A percentile compares a stretch with the other conserved stretches of the same genome.
Evolutionary conservation across 441 rosid species (phyloP).

Genomic region (Metrosideros polymorpha): DNA sequence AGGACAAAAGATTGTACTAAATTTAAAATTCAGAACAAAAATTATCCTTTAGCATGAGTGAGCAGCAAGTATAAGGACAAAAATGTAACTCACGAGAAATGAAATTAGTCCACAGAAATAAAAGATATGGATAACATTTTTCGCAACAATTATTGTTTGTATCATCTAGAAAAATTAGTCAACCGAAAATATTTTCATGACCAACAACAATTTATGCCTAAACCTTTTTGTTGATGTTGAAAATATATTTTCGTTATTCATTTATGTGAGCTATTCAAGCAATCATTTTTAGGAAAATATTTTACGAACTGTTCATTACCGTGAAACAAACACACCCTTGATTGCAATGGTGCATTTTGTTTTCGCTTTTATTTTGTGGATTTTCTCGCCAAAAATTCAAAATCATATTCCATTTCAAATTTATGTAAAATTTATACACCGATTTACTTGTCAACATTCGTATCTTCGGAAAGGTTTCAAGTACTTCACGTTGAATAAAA

Average conservation of each 20-base stretch:
- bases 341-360: neutral
- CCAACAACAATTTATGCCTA: neutral
- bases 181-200: neutral
- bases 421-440: neutral
- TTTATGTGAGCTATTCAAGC: neutral
- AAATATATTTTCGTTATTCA: neutral
- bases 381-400: neutral
- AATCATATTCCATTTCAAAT: neutral
- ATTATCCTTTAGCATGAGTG: neutral
- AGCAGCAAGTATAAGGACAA: neutral
- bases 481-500: neutral
- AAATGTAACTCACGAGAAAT: neutral
- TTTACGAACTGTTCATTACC: neutral
- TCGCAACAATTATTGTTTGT: neutral
- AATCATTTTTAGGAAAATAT: neutral
- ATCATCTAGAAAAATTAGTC: neutral
- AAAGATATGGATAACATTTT: neutral
- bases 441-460: neutral
- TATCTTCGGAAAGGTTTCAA: neutral
- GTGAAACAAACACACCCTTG: neutral
- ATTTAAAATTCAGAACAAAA: neutral
- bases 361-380: neutral
- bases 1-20: neutral
- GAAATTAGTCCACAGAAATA: too few relatives aligned
- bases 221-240: neutral